Base-by-base conservation (phyloP, 257 asterid genomes). In the Mitragyna speciosa region DNA sequence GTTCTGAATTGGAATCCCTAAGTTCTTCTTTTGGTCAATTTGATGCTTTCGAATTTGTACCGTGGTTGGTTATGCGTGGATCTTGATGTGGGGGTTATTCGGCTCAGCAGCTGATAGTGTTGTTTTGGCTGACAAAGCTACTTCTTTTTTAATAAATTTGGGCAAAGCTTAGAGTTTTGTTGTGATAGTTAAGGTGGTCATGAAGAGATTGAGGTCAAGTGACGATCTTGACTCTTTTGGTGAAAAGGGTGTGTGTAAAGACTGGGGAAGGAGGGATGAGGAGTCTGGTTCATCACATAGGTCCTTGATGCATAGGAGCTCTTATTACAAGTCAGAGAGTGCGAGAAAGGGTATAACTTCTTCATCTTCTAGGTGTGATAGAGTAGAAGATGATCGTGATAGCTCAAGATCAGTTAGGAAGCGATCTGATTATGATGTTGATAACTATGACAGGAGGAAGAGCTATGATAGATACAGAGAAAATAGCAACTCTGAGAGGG, bases 171-270 rank as follows among this genome's bases (percentile, higher is more conserved):
- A 24, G 78, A 76, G 79, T 30, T 72, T 47, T 47, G 9, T 36
- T 70, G 63, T 61, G 78, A 70, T 47, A 70, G 30, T 41, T 19
- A 31, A 74, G 54, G 79, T 73, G 72, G 84, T 36, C 63, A 95
- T 95, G 98, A 95, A 93, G 94, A 89, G 93, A 74, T 86, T 95
- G 89, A 89, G 91, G 89, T 95, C 98, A 12, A 91, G 92, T 81
- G 97, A 93, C 80, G 98, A 95, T 90, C 89, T 93, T 80, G 90
- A 89, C 75, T 90, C 97, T 20, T 85, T 85, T 63, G 96, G 94
- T 77, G 98, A 95, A 82, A 95, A 93, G 86, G 83, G 87, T 77
- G 83, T 70, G 69, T 70, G 84, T 75, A 95, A 90, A 87, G 98
- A 95, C 85, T 93, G 94, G 98, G 98, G 86, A 75, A 89, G 92